Conservation (phyloP, 106 monocot genomes). For the Apostasia ramifera region DNA sequence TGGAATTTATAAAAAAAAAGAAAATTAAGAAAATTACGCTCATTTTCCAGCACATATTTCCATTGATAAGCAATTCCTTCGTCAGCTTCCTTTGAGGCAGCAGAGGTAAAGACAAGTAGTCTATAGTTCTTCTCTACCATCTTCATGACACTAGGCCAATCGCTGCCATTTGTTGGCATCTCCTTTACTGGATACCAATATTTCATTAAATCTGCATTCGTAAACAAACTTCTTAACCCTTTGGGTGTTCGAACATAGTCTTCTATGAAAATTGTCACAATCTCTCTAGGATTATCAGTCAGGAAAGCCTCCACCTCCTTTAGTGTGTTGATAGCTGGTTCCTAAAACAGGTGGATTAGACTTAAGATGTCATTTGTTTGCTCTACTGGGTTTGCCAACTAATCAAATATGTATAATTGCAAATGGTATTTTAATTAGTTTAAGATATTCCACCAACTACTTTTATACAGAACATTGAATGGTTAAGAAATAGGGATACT, state of each 20-base stretch:
- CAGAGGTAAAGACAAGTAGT: constrained; percentile 80
- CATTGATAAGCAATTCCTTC: constrained; percentile 99
- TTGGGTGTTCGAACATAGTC: constrained; percentile 86
- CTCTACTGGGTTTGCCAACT: background rate
- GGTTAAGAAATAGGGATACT: constrained; percentile 14
- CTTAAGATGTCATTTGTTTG: background rate
- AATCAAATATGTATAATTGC: background rate
- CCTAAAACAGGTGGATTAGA: constrained; percentile 29
- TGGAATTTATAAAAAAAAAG: background rate
- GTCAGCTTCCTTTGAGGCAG: constrained; percentile 85
- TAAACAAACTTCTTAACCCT: constrained; percentile 78
- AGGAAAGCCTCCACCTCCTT: constrained; percentile 91
- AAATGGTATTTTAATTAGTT: background rate
- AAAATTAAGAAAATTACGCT: constrained; percentile 35
- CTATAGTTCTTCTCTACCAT: constrained; percentile 81
- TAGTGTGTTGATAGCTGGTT: constrained; percentile 88
- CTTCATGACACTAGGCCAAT: constrained; percentile 82
- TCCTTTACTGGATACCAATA: constrained; percentile 81
- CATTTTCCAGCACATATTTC: constrained; percentile 89
- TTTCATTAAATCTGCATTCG: constrained; percentile 67
- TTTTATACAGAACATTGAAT: background rate
- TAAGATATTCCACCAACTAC: background rate
- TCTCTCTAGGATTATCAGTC: constrained; percentile 70
- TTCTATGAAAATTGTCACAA: constrained; percentile 93
- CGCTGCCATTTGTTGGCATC: constrained; percentile 82